A percentile compares a stretch with the other conserved stretches of the same genome.
phyloP scores from a whole-genome alignment of 768 basidiomycete genomes.

The Lentinula sp. region DNA sequence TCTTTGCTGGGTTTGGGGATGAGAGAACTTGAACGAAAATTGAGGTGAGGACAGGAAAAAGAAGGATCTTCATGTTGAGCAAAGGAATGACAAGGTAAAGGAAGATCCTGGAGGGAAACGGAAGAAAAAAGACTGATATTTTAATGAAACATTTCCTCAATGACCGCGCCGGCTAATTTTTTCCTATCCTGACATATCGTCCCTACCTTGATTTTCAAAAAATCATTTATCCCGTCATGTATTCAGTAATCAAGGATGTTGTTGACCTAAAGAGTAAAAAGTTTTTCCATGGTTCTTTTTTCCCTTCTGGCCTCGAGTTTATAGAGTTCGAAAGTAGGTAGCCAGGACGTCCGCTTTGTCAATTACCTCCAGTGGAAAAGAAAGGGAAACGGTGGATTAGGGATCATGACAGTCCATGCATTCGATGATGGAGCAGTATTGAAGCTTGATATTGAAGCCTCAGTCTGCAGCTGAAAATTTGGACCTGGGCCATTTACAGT shows the following conservation, averaged over 20 bases:
- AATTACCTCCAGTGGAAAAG: too few species aligned
- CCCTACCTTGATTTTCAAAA: too few species aligned
- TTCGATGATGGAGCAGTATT: too few species aligned
- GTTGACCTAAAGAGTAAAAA: neutral
- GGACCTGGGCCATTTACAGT: neutral
- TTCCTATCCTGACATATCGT: too few species aligned
- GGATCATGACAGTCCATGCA: too few species aligned
- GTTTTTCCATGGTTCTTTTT: neutral
- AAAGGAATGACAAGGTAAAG: neutral
- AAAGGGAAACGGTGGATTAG: too few species aligned
- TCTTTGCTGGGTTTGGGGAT: neutral
- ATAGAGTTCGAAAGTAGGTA: too few species aligned
- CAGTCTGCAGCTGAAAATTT: neutral
- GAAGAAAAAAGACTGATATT: neutral
- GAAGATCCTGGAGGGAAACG: neutral
- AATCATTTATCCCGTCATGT: too few species aligned
- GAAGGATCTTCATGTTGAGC: neutral
- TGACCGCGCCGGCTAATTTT: too few species aligned
- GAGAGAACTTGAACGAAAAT: too few species aligned
- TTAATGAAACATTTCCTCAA: neutral
- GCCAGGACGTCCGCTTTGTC: too few species aligned
- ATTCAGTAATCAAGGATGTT: neutral
- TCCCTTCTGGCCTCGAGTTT: neutral
- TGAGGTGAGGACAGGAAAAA: neutral
- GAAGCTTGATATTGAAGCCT: too few species aligned